phyloP scores from a whole-genome alignment of 192 early-diverging fungal species.

The Coemansia erecta region DNA sequence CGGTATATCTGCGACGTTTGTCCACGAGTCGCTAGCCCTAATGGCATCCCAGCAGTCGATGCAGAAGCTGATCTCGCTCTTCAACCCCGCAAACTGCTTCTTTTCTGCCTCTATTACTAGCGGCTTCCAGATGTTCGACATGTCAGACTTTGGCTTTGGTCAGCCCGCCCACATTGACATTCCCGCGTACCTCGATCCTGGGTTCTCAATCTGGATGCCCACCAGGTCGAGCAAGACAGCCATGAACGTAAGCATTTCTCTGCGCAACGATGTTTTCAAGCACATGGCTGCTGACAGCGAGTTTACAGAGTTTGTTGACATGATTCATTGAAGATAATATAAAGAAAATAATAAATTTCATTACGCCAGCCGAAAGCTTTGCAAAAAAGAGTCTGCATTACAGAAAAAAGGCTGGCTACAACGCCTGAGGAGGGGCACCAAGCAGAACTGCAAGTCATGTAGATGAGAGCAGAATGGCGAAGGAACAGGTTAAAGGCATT shows the following conservation, averaged over 20 bases:
- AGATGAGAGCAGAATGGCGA: background rate
- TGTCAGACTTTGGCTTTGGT: slow-evolving; percentile 29
- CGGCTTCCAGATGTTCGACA: slow-evolving; percentile 26
- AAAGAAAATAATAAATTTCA: background rate
- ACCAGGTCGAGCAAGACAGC: background rate
- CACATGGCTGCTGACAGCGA: slow-evolving; percentile 18
- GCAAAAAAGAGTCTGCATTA: background rate
- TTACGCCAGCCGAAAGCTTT: background rate
- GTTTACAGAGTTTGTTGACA: slow-evolving; percentile 24
- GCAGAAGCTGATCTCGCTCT: slow-evolving; percentile 18
- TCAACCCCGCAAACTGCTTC: slow-evolving; percentile 26
- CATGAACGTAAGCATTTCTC: slow-evolving; percentile 16
- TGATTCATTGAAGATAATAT: slow-evolving; percentile 8
- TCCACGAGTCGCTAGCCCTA: slow-evolving; percentile 6
- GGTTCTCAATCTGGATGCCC: slow-evolving; percentile 47
- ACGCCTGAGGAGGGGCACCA: slow-evolving; percentile 6
- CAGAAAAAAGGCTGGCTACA: slow-evolving; percentile 1
- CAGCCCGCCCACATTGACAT: slow-evolving; percentile 31
- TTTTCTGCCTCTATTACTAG: slow-evolving; percentile 36
- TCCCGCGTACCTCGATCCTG: slow-evolving; percentile 29
- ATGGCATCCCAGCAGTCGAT: slow-evolving; percentile 15
- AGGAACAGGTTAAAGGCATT: slow-evolving; percentile 15
- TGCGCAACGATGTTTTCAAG: slow-evolving; percentile 24
- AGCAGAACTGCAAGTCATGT: too few species aligned
- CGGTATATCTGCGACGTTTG: slow-evolving; percentile 10